Evolutionary conservation across 495 filamentous ascomycete genomes (phyloP).

Genomic region (Trichoderma virens): DNA sequence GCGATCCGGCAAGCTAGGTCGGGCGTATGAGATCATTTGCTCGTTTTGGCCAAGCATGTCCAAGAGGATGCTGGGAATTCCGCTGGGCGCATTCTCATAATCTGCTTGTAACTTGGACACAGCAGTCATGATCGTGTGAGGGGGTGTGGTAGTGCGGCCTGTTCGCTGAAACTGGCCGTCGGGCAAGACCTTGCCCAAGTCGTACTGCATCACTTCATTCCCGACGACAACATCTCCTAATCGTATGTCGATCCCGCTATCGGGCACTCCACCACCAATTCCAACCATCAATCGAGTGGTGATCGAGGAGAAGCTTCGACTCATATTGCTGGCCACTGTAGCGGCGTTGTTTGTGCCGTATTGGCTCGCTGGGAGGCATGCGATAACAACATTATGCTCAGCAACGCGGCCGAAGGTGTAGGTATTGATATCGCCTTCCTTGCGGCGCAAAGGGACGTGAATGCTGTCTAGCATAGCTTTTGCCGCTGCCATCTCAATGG

Average conservation of each 20-base stretch:
- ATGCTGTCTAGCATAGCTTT: constrained; percentile 38
- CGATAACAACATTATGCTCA: constrained; percentile 35
- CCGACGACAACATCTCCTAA: constrained; percentile 40
- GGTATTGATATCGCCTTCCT: constrained; percentile 19
- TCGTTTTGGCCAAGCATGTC: constrained; percentile 15
- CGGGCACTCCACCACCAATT: constrained; percentile 33
- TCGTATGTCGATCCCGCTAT: constrained; percentile 23
- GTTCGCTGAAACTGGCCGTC: constrained; percentile 25
- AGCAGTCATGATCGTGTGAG: constrained; percentile 19
- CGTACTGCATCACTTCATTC: constrained; percentile 34
- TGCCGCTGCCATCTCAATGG: constrained; percentile 36
- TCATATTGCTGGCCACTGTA: constrained; percentile 24
- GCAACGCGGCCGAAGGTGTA: constrained; percentile 26
- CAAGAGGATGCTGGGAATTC: constrained; percentile 17
- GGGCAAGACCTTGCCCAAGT: constrained; percentile 29
- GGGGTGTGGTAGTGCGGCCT: constrained; percentile 23
- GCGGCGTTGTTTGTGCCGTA: constrained; percentile 23
- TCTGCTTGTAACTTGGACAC: constrained; percentile 20
- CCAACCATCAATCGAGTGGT: constrained; percentile 36
- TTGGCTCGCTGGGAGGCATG: constrained; percentile 28
- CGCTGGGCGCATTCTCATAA: constrained; percentile 17
- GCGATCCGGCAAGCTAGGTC: constrained; percentile 19
- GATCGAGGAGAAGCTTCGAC: constrained; percentile 25
- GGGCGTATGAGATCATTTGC: constrained; percentile 16
- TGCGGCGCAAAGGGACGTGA: constrained; percentile 12